Conservation (phyloP, 2,329 filamentous ascomycete genomes). For the Alternaria postmessia region DNA sequence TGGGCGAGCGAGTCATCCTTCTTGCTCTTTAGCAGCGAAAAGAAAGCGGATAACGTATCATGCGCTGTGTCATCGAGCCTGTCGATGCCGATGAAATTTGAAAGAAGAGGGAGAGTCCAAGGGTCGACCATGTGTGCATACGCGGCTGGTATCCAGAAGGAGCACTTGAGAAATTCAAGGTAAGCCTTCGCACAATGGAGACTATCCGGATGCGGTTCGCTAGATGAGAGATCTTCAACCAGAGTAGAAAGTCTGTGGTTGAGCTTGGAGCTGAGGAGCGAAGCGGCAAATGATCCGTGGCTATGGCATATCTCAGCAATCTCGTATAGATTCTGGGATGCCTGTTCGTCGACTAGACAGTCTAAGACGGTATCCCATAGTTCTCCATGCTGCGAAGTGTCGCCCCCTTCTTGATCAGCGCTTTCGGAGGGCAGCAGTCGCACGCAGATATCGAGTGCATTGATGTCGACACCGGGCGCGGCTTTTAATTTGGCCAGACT, state of each 20-base stretch:
- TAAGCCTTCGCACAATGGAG: conserved; percentile 19
- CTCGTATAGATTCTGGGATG: conserved; percentile 30
- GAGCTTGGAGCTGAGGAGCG: conserved; percentile 22
- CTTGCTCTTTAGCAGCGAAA: conserved; percentile 22
- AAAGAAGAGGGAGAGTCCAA: conserved; percentile 23
- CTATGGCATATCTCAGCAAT: conserved; percentile 36
- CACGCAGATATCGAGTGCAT: conserved; percentile 33
- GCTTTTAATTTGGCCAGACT: conserved; percentile 31
- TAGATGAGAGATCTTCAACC: conserved; percentile 1
- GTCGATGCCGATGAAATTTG: conserved; percentile 30
- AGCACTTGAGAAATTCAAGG: conserved; percentile 42
- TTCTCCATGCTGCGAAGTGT: conserved; percentile 8
- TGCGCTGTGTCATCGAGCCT: conserved; percentile 32
- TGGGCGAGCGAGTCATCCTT: neutral
- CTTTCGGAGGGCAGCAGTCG: conserved; percentile 23
- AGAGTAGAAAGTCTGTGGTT: conserved; percentile 7
- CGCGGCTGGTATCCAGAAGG: conserved; percentile 38
- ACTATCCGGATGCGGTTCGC: neutral
- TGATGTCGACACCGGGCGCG: conserved; percentile 26
- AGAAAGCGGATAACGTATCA: conserved; percentile 40
- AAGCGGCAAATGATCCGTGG: conserved; percentile 24
- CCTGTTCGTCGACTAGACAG: conserved; percentile 22
- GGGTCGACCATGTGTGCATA: conserved; percentile 31
- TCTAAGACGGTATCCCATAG: conserved; percentile 29
- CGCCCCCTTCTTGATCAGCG: neutral